phyloP scores from a whole-genome alignment of 1,284 basidiomycete species.

The Flammula alnicola region DNA sequence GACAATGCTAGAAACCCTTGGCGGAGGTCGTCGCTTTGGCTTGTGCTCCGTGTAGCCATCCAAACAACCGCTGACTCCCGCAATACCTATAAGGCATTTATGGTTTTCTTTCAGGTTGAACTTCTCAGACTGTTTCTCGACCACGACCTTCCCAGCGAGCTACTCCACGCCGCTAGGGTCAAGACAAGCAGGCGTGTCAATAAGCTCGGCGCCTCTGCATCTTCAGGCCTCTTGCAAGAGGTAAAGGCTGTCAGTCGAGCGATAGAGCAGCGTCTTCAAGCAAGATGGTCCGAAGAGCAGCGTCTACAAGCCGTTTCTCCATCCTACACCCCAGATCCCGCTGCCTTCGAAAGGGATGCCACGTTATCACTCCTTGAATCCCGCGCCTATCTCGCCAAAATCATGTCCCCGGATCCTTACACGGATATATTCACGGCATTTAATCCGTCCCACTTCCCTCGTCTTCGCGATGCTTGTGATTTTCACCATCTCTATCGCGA shows the following conservation, averaged over 20 bases:
- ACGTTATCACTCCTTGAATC: constrained; percentile 34
- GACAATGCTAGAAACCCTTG: constrained; percentile 41
- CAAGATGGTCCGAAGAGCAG: constrained; percentile 38
- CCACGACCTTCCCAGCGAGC: constrained; percentile 34
- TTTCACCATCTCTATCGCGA: constrained; percentile 12
- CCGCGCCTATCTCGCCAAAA: constrained; percentile 27
- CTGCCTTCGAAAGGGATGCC: constrained; percentile 34
- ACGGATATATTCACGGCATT: constrained; percentile 13
- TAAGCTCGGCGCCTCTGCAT: constrained; percentile 37
- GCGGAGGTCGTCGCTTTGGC: constrained; percentile 51
- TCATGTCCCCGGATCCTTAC: constrained; percentile 8
- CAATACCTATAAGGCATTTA: constrained; percentile 50
- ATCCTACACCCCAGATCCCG: constrained; percentile 30
- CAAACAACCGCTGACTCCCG: constrained; percentile 43
- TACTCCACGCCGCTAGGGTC: constrained; percentile 36
- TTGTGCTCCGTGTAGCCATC: constrained; percentile 48
- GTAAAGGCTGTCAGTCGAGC: constrained; percentile 21
- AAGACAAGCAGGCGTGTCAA: constrained; percentile 29
- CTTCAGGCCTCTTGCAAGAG: constrained; percentile 22
- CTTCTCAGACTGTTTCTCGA: constrained; percentile 31
- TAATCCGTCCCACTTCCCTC: constrained; percentile 5
- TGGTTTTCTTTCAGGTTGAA: constrained; percentile 42
- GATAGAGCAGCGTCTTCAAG: constrained; percentile 26
- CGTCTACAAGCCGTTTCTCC: constrained; percentile 24
- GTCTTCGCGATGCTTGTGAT: not conserved